Conservation (phyloP, 1,139 yeast species). For the Schizosaccharomyces versatilis region DNA sequence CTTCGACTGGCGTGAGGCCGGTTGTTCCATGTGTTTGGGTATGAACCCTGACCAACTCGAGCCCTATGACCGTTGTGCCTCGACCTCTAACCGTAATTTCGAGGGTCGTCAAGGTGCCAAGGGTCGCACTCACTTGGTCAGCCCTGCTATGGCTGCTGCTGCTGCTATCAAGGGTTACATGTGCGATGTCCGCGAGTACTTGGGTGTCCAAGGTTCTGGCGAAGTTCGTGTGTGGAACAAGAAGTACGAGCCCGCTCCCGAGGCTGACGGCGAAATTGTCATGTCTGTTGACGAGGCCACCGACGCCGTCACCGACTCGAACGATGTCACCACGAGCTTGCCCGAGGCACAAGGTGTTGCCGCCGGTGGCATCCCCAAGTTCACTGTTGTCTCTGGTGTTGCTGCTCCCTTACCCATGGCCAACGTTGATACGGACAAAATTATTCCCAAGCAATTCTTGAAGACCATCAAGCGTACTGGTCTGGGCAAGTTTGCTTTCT, state of each 20-base stretch:
- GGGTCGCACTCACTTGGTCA: constrained; percentile 93
- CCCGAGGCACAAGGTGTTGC: constrained; percentile 18
- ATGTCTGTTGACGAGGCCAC: constrained; percentile 6
- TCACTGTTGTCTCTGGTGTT: constrained; percentile 53
- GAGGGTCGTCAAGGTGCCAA: constrained; percentile 97
- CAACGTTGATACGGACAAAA: constrained; percentile 93
- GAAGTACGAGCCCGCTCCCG: constrained; percentile 18
- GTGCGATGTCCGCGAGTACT: constrained; percentile 67
- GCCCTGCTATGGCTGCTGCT: constrained; percentile 99
- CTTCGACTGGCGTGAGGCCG: constrained; percentile 97
- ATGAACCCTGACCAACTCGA: constrained; percentile 94
- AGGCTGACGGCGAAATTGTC: constrained; percentile 18
- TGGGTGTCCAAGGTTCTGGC: constrained; percentile 21
- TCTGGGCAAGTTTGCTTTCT: constrained; percentile 65
- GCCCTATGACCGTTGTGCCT: constrained; percentile 93
- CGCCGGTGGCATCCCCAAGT: constrained; percentile 46
- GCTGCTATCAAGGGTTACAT: constrained; percentile 86
- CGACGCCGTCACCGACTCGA: constrained; percentile 3
- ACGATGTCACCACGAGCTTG: constrained; percentile 14
- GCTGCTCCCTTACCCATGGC: constrained; percentile 90
- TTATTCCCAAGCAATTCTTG: constrained; percentile 91
- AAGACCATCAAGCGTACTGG: constrained; percentile 96
- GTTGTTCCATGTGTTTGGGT: constrained; percentile 97
- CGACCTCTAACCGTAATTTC: constrained; percentile 93
- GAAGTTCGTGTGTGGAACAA: constrained; percentile 12